phyloP scores from a whole-genome alignment of 225 moss, liverwort and hornwort genomes.

The Marchantia paleacea region DNA sequence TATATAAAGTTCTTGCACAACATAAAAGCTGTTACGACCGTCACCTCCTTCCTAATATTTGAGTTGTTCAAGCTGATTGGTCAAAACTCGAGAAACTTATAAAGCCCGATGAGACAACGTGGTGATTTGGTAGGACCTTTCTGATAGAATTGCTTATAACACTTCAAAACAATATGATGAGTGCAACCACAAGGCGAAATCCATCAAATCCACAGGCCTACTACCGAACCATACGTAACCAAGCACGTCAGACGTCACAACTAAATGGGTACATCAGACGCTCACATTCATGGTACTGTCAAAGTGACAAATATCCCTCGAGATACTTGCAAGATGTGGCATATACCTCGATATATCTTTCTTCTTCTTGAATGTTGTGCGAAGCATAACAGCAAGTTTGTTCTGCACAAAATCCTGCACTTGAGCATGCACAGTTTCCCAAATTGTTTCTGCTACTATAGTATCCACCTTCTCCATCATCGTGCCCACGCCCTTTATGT shows the following conservation, averaged over 20 bases:
- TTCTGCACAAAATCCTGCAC: constrained; percentile 86
- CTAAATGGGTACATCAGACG: not conserved
- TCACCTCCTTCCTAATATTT: no score
- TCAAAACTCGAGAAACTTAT: no score
- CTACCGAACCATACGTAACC: no score
- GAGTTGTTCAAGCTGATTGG: no score
- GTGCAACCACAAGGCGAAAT: no score
- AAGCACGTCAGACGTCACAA: not conserved
- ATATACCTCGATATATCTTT: constrained; percentile 75
- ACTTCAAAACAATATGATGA: no score
- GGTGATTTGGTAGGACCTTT: no score
- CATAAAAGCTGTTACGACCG: not conserved
- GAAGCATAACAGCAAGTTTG: constrained; percentile 79
- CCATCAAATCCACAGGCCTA: no score
- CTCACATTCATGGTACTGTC: not conserved
- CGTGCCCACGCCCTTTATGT: constrained; percentile 86
- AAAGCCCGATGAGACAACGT: no score
- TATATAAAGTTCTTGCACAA: not conserved
- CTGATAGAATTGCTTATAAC: no score
- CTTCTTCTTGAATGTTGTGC: constrained; percentile 83
- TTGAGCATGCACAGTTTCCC: constrained; percentile 88
- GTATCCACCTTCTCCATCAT: constrained; percentile 97
- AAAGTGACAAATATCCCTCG: not conserved
- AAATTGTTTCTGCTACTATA: constrained; percentile 78
- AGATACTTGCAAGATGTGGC: not conserved